phyloP scores from a whole-genome alignment of 1,284 basidiomycete genomes.

The Bondarzewia mesenterica region DNA sequence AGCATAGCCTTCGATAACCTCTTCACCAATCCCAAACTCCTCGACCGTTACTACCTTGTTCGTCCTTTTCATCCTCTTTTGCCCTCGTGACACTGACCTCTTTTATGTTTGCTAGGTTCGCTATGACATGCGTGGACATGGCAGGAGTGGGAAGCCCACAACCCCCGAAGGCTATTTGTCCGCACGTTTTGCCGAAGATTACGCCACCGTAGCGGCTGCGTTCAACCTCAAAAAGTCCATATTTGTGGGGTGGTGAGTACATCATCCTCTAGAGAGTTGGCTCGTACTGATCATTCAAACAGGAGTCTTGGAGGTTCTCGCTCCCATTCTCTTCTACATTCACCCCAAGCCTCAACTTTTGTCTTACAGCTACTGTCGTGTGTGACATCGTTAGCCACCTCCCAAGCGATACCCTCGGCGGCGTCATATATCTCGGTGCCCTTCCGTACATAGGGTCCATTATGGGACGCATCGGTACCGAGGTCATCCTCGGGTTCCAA shows the following conservation, averaged over 20 bases:
- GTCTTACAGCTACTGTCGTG: no score
- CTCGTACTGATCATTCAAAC: not conserved
- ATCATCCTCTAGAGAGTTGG: not conserved
- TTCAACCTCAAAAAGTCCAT: conserved; percentile 10
- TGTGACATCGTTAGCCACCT: not conserved
- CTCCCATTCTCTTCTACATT: no score
- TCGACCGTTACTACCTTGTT: not conserved
- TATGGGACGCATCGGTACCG: no score
- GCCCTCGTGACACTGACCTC: not conserved
- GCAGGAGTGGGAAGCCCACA: conserved; percentile 14
- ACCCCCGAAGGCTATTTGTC: conserved; percentile 8
- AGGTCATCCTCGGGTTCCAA: not conserved
- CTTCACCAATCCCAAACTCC: not conserved
- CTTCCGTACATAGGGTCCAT: not conserved
- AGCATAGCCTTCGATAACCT: not conserved
- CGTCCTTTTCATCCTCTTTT: not conserved
- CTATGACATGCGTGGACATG: conserved; percentile 17
- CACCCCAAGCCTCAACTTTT: no score
- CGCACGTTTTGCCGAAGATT: conserved; percentile 13
- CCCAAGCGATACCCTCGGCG: not conserved
- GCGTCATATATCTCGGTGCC: not conserved
- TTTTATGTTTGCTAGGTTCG: conserved; percentile 10
- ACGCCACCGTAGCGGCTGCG: conserved; percentile 8
- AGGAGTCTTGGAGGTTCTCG: not conserved
- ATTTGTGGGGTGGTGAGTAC: conserved; percentile 12